These are phyloP conservation scores for Guillardia theta DNA, from an alignment of 78 protist species.

Conservation along the genomic window DNA sequence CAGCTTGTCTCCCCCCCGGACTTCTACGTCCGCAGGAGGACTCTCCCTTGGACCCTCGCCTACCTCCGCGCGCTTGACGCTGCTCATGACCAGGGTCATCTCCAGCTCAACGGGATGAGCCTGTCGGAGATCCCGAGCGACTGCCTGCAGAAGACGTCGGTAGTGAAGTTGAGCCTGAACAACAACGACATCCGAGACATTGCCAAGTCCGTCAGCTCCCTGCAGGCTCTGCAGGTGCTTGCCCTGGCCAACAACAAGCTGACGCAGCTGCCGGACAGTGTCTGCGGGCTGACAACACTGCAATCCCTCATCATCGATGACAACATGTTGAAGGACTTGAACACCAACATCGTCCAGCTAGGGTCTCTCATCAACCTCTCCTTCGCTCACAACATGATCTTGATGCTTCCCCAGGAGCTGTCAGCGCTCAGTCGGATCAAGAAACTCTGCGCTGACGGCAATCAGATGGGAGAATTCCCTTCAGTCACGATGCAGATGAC, in stretches of 20 bases:
- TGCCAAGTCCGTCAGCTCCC: neutral
- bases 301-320: neutral
- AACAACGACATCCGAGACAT: neutral
- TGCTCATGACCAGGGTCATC: neutral
- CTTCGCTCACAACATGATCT: neutral
- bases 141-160: too few species aligned
- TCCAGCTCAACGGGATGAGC: neutral
- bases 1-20: neutral
- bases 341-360: neutral
- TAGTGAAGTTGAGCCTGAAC: neutral
- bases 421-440: neutral
- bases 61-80: neutral
- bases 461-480: neutral
- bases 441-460: neutral
- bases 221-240: neutral
- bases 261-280: neutral
- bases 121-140: neutral
- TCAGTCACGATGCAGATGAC: neutral
- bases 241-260: neutral
- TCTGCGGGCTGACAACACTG: neutral
- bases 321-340: neutral
- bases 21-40: neutral
- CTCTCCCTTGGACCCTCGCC: neutral
- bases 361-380: neutral
- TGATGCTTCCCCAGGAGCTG: neutral